Conservation (phyloP, 2,329 filamentous ascomycete genomes). For the Arthrocladium fulminans region DNA sequence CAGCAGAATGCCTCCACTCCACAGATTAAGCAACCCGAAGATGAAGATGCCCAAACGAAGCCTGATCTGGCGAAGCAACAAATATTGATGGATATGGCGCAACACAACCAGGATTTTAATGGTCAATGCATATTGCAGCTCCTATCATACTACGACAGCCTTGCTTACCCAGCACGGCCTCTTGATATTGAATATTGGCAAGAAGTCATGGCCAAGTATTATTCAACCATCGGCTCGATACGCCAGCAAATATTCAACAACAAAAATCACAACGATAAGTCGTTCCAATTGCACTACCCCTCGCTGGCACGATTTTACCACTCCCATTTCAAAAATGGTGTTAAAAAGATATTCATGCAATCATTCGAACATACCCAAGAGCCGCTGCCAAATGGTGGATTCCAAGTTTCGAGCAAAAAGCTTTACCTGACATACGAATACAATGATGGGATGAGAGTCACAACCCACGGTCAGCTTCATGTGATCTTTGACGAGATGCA, state of each 20-base stretch:
- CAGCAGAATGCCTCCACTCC: constrained; percentile 24
- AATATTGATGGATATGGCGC: constrained; percentile 31
- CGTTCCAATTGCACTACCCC: constrained; percentile 76
- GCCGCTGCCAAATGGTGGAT: constrained; percentile 52
- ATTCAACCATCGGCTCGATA: constrained; percentile 67
- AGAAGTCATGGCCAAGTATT: constrained; percentile 69
- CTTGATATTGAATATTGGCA: constrained; percentile 72
- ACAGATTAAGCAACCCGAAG: constrained; percentile 23
- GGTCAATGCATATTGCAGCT: constrained; percentile 44
- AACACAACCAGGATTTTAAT: constrained; percentile 30
- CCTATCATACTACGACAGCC: constrained; percentile 47
- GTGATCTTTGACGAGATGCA: constrained; percentile 71
- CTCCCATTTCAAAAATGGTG: constrained; percentile 78
- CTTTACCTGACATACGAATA: constrained; percentile 87
- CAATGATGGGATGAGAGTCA: constrained; percentile 71
- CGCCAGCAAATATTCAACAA: constrained; percentile 58
- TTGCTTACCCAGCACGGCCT: constrained; percentile 39
- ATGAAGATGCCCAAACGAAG: constrained; percentile 30
- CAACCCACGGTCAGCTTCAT: constrained; percentile 66
- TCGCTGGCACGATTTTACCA: constrained; percentile 82
- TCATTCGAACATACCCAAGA: constrained; percentile 60
- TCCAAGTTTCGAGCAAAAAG: constrained; percentile 65
- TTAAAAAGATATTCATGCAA: constrained; percentile 76
- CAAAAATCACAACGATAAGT: constrained; percentile 50
- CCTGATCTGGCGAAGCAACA: constrained; percentile 24